Conservation (phyloP, 331 rosid species). For the Arachis monticola region DNA sequence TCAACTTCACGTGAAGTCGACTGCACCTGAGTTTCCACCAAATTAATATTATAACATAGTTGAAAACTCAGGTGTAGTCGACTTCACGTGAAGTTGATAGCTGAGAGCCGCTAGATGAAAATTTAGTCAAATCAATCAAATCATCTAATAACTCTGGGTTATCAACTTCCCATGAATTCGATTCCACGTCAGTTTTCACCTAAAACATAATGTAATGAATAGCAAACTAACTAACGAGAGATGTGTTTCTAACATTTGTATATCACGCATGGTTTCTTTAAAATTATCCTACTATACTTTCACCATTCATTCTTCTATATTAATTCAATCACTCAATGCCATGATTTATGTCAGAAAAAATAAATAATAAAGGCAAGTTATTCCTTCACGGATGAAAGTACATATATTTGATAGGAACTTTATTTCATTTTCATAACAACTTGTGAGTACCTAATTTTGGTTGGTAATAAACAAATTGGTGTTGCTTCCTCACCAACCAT, state of each 20-base stretch:
- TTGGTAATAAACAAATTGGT: conserved; percentile 7
- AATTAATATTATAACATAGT: too few relatives aligned
- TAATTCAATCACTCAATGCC: conserved; percentile 5
- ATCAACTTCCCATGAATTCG: too few relatives aligned
- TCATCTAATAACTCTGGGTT: too few relatives aligned
- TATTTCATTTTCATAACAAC: background rate
- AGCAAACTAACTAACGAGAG: too few relatives aligned
- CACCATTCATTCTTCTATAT: background rate
- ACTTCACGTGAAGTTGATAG: too few relatives aligned
- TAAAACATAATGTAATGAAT: too few relatives aligned
- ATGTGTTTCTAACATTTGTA: background rate
- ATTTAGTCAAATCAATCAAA: too few relatives aligned
- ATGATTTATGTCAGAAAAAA: background rate
- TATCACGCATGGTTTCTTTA: background rate
- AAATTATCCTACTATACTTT: background rate
- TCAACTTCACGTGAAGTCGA: too few relatives aligned
- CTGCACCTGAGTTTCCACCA: too few relatives aligned
- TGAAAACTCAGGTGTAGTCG: too few relatives aligned
- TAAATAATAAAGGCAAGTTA: background rate
- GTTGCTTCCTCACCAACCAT: conserved; percentile 27
- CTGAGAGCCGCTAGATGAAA: too few relatives aligned
- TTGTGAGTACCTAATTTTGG: background rate
- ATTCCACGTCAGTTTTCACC: too few relatives aligned
- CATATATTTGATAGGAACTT: background rate
- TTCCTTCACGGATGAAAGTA: background rate